phyloP scores from a whole-genome alignment of 192 early-diverging fungal genomes.

The Phlyctochytrium arcticum region DNA sequence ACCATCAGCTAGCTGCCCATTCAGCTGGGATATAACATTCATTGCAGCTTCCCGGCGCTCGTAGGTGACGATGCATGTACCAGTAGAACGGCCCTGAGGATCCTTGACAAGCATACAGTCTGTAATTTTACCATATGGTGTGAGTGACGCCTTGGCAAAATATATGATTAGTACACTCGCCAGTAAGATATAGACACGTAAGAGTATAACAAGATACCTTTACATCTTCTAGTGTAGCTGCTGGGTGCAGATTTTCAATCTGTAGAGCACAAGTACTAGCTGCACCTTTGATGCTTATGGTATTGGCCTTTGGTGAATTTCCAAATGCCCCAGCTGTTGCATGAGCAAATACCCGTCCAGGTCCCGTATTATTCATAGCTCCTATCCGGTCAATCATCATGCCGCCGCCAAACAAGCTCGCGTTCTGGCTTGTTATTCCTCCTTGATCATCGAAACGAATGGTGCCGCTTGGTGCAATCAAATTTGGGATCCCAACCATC shows the following conservation, averaged over 20 bases:
- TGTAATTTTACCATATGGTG: neutral
- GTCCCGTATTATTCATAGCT: neutral
- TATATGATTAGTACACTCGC: neutral
- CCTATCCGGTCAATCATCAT: neutral
- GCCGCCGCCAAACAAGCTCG: too few relatives aligned
- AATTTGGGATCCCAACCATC: too few relatives aligned
- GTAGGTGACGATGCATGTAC: neutral
- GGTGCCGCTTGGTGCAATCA: too few relatives aligned
- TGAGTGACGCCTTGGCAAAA: neutral
- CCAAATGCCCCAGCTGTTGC: too few relatives aligned
- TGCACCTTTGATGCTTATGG: neutral
- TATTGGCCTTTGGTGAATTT: too few relatives aligned
- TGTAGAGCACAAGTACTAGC: neutral
- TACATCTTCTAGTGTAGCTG: neutral
- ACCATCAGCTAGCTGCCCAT: neutral
- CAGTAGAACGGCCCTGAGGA: neutral
- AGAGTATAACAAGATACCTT: neutral
- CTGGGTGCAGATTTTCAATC: slow-evolving; percentile 1
- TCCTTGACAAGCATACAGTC: neutral
- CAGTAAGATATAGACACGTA: neutral
- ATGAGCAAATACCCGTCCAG: neutral
- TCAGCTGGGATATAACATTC: neutral
- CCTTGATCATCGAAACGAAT: too few relatives aligned
- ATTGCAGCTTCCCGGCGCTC: neutral
- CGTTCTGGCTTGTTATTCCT: too few relatives aligned